phyloP scores from a whole-genome alignment of 163 green algal genomes.

The Trebouxia gelatinosa region DNA sequence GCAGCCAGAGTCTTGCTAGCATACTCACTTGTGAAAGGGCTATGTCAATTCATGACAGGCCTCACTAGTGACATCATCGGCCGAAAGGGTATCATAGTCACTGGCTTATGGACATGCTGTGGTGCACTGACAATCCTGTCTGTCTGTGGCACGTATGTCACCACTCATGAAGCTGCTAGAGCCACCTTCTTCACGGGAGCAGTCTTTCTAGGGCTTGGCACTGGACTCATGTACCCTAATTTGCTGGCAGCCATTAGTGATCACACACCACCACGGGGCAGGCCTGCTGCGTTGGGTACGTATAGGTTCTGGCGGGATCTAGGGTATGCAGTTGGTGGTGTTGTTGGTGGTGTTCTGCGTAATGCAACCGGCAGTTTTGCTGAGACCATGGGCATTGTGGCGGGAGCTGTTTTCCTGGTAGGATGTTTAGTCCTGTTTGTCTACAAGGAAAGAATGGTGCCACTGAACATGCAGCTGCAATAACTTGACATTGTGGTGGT shows the following conservation, averaged over 20 bases:
- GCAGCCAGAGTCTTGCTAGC: not conserved
- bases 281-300: slow-evolving; percentile 16
- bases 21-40: not conserved
- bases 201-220: slow-evolving; percentile 16
- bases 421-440: slow-evolving; percentile 2
- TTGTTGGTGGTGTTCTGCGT: slow-evolving; percentile 5
- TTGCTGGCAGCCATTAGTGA: slow-evolving; percentile 27
- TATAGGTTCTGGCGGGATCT: slow-evolving; percentile 22
- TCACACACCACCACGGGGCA: slow-evolving; percentile 9
- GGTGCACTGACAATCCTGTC: slow-evolving; percentile 9
- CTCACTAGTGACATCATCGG: slow-evolving; percentile 21
- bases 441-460: slow-evolving; percentile 23
- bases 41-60: slow-evolving; percentile 24
- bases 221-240: slow-evolving; percentile 21
- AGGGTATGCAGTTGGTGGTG: slow-evolving; percentile 19
- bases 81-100: slow-evolving; percentile 11
- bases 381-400: slow-evolving; percentile 24
- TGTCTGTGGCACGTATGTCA: not conserved
- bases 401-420: not conserved
- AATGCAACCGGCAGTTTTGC: slow-evolving; percentile 24
- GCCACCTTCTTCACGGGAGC: slow-evolving; percentile 4
- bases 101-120: slow-evolving; percentile 14
- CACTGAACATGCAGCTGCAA: slow-evolving; percentile 18
- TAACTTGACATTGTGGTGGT: no score
- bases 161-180: not conserved